Base-by-base conservation (phyloP, 305 asterid species). In the Fraxinus nigra region DNA sequence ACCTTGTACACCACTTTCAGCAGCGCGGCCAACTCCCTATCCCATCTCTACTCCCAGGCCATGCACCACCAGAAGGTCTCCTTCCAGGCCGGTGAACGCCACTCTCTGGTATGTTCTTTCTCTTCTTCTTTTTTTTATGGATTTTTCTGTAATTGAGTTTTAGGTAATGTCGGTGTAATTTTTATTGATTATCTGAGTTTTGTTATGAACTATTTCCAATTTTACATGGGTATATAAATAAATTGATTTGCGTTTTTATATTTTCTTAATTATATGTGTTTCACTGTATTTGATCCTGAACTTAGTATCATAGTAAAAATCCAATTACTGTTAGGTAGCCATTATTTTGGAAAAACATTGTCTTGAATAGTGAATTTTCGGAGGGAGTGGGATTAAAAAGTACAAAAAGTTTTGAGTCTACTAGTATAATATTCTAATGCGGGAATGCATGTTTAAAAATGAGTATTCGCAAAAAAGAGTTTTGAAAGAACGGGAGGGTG, bases 11-110 rank as follows among this genome's bases (percentile, higher is more conserved):
- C 92, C 82, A 86, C 95, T 11, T 91, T 90, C 80, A 87, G 91
- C 83, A 84, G 90, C 81, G 91, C 91, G 37, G 95, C 95, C 38
- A 91, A 90, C 83, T 84, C 88, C 78, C 89, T 91, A 48, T 91
- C 95, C 20, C 95, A 90, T 91, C 92, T 91, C 38, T 91, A 91
- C 82, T 82, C 91, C 28, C 95, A 90, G 87, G 90, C 93, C 72
- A 88, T 84, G 85, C 82, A 91, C 79, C 92, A 91, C 51, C 95
- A 90, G 83, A 86, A 89, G 1, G 86, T 88, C 85, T 88, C 92
- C 72, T 91, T 91, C 81, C 92, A 90, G 76, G 89, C 91, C 85
- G 93, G 93, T 43, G 95, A 91, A 83, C 93, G 90, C 13, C 91
- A 91, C 84, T 90, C 91, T 28, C 75, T 91, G 91, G 95, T 91